phyloP scores from a whole-genome alignment of 1,139 yeast genomes.

The Geotrichum macrosporum region DNA sequence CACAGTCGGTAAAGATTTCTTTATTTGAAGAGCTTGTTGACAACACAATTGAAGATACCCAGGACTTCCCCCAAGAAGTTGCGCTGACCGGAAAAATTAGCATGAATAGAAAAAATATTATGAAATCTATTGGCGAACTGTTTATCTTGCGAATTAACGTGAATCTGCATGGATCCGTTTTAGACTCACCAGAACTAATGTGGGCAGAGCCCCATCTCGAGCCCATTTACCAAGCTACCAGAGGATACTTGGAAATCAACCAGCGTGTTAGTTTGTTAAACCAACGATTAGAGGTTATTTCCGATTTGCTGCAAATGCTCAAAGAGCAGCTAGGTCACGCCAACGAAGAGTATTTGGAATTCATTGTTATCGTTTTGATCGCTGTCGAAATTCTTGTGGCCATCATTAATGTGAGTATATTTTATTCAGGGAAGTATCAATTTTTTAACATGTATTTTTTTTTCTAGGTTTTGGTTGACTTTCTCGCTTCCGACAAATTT shows the following conservation, averaged over 20 bases:
- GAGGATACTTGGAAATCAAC: constrained; percentile 90
- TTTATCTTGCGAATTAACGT: constrained; percentile 79
- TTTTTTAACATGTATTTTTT: too few relatives aligned
- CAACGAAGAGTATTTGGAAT: constrained; percentile 78
- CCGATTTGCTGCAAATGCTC: constrained; percentile 89
- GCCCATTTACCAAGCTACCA: constrained; percentile 93
- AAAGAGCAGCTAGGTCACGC: constrained; percentile 95
- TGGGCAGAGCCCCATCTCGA: constrained; percentile 98
- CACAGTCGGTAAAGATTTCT: constrained; percentile 91
- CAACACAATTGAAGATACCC: constrained; percentile 93
- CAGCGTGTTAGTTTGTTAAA: constrained; percentile 85
- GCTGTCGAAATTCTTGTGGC: constrained; percentile 91
- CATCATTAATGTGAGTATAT: constrained; percentile 59
- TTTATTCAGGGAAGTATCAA: too few relatives aligned
- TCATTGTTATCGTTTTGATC: constrained; percentile 85
- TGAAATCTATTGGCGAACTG: constrained; percentile 94
- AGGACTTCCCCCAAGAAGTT: constrained; percentile 92
- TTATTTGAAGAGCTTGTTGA: constrained; percentile 92
- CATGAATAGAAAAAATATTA: constrained; percentile 88
- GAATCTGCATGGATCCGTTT: constrained; percentile 88
- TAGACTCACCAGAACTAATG: constrained; percentile 96
- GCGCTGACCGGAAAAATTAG: constrained; percentile 92
- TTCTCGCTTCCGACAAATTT: too few relatives aligned
- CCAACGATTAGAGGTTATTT: constrained; percentile 87
- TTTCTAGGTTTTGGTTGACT: too few relatives aligned